Evolutionary conservation across 129 eudicot genomes (phyloP).

Genomic region (Gnaphalium uliginosum): DNA sequence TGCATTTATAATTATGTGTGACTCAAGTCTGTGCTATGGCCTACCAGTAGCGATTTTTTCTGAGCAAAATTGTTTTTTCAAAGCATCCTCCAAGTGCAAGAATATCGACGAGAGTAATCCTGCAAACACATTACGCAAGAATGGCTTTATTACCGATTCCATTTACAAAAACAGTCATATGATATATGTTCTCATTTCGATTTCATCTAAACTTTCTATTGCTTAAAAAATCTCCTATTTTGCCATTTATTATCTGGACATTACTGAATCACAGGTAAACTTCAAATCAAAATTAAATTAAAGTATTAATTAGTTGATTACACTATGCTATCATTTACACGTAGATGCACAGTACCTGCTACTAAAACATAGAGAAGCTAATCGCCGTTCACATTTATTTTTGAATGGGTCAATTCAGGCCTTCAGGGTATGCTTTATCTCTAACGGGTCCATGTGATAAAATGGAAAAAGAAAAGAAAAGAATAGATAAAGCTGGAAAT

Average conservation of each 20-base stretch:
- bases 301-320: neutral
- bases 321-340: too few relatives aligned
- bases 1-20: slow-evolving; percentile 14
- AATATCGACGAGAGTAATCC: slow-evolving; percentile 51
- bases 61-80: slow-evolving; percentile 50
- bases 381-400: too few relatives aligned
- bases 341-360: too few relatives aligned
- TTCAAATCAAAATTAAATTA: neutral
- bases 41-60: slow-evolving; percentile 38
- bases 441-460: too few relatives aligned
- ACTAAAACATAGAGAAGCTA: too few relatives aligned
- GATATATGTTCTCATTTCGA: neutral
- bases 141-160: slow-evolving; percentile 8
- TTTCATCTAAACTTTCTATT: neutral
- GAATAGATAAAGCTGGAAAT: too few relatives aligned
- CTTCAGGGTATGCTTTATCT: too few relatives aligned
- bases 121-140: slow-evolving; percentile 37
- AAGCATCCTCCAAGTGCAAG: slow-evolving; percentile 50
- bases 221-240: too few relatives aligned
- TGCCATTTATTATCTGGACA: too few relatives aligned
- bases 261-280: neutral
- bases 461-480: too few relatives aligned
- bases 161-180: neutral
- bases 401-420: neutral
- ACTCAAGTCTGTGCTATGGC: slow-evolving; percentile 15